Evolutionary conservation across 441 rosid species (phyloP), one percentile per base, ranked within the genome.

Genomic region (Populus hybrid): DNA sequence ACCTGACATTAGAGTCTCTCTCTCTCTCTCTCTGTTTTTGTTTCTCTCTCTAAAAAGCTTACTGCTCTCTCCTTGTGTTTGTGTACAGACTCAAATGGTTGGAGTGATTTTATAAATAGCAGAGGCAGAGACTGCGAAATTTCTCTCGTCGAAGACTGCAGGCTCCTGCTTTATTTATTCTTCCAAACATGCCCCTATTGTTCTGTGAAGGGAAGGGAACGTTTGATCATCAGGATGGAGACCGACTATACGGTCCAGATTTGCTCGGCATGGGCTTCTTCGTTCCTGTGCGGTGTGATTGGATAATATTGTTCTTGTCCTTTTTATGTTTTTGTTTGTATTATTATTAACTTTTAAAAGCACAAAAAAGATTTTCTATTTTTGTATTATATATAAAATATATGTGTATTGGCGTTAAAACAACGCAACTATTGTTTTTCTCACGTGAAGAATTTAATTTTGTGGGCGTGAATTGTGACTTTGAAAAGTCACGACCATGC

Each of bases 1-100:
- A 67, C 92, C 88, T 12, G 98, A 90, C 98, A 95, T 95, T 63
- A 80, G 77, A 59, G 23, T 28, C 12, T 64, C 12, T 18, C 40
- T 75, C 30, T 18, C 40, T 75, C 30, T 40, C 8, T 63, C 34
- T 23, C 6, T 38, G 21, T 38, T 65, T 4, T 9, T 10, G 5
- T 66, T 2, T n/a, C 36, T 40, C 32, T 40, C 59, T 4, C 34
- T 42, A 10, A 21, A 9, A 5, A 70, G 28, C 73, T 1, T 26
- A 4, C 69, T 65, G 14, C 69, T 65, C 0, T 14, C 20, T 14
- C 57, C 18, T 2, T 46, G 57, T 14, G 20, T 46, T 46, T 46
- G 20, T 14, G 57, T 46, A 14, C 57, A 46, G 57, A 46, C 57
- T 46, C 57, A 65, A 65, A 21, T 24, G 30, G 69, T 0, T 10